Percentiles rank a stretch among this genome's conserved stretches.
These are phyloP conservation scores for Venturia aucupariae DNA, from an alignment of 2,329 filamentous ascomycete genomes.

Conservation along the genomic window DNA sequence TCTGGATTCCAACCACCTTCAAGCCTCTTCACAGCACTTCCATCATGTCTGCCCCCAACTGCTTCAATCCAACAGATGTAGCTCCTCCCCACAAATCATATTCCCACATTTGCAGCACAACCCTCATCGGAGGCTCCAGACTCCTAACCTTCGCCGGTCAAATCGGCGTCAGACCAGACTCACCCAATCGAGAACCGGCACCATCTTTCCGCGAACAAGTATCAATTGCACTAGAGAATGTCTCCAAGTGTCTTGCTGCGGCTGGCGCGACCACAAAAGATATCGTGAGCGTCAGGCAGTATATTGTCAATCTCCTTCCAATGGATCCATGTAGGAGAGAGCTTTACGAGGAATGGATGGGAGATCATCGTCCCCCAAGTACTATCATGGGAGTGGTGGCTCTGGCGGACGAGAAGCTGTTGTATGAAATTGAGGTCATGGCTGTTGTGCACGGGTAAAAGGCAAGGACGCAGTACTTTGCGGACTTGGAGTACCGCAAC, in stretches of 20 bases:
- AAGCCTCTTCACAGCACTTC: neutral
- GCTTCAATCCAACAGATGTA: neutral
- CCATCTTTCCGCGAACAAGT: constrained; percentile 15
- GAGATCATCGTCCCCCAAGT: neutral
- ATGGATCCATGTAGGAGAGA: constrained; percentile 2
- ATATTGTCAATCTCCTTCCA: constrained; percentile 16
- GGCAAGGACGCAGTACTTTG: neutral
- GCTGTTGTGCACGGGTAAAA: neutral
- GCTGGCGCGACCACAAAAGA: constrained; percentile 16
- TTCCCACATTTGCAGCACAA: neutral
- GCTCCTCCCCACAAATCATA: neutral
- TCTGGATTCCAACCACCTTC: too few relatives aligned
- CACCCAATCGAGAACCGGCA: constrained; percentile 7
- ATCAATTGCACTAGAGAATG: constrained; percentile 16
- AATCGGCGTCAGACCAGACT: constrained; percentile 11
- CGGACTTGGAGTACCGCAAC: too few relatives aligned
- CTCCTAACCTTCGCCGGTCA: constrained; percentile 20
- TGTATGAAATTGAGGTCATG: constrained; percentile 1
- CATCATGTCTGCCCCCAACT: neutral
- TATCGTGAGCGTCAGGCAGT: constrained; percentile 19
- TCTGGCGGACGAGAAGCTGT: neutral
- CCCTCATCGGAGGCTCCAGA: neutral
- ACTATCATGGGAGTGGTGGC: neutral
- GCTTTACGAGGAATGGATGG: constrained; percentile 4
- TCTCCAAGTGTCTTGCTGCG: constrained; percentile 17